Evolutionary conservation across 1,139 yeast genomes (phyloP).

Genomic region (Pneumocystis sp.): DNA sequence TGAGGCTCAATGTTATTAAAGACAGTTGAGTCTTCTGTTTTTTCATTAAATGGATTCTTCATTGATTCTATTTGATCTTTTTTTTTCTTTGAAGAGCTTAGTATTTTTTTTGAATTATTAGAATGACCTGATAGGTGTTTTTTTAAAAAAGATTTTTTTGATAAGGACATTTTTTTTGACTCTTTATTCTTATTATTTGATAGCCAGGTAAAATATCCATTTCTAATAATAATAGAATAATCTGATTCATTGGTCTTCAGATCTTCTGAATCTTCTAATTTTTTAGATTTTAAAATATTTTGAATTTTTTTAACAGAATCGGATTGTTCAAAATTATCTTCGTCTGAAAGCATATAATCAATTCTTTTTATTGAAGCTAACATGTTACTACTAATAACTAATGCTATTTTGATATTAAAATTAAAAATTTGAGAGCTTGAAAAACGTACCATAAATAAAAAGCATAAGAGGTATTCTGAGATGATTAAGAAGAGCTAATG

Average conservation of each 20-base stretch:
- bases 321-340: neutral
- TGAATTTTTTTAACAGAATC: neutral
- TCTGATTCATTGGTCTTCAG: neutral
- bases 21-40: neutral
- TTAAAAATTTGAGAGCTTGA: neutral
- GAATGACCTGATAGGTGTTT: neutral
- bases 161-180: neutral
- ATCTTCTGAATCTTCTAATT: neutral
- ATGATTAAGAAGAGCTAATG: constrained; percentile 62
- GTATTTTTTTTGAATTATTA: neutral
- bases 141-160: neutral
- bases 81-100: neutral
- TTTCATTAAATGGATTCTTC: neutral
- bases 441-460: constrained; percentile 29
- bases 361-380: neutral
- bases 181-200: too few species aligned
- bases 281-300: neutral
- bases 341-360: neutral
- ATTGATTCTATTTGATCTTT: neutral
- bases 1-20: neutral
- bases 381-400: neutral
- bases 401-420: neutral
- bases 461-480: constrained; percentile 87
- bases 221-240: neutral
- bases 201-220: neutral